Base-by-base conservation (phyloP, 2,329 filamentous ascomycete genomes). In the Ploettnerulaceae sp. region DNA sequence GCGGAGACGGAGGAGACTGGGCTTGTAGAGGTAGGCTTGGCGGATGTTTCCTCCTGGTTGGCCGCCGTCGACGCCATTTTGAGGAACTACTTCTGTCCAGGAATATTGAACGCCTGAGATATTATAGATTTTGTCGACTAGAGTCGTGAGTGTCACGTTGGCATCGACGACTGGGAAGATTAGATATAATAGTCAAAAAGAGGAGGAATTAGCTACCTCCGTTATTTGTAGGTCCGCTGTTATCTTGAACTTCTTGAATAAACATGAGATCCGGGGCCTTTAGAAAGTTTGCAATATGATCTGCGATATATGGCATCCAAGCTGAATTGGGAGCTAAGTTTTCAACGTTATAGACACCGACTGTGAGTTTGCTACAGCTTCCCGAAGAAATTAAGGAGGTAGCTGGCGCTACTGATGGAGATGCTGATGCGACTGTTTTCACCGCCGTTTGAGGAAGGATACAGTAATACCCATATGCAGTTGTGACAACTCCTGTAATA, bases 1-100 rank as follows among this genome's bases (percentile, higher is more conserved):
- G 58, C 72, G 72, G n/a, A 86, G 75, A 37, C 72, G 70, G 34
- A 88, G 61, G 3, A 77, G 63, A 14, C 73, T 69, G 0, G 81
- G 71, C 29, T 81, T 77, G 73, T 85, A 88, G 8, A 88, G 70
- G 66, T 85, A 88, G 0, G 81, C 82, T 36, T 71, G 70, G 34
- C 83, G 82, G 64, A 88, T 87, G 68, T 88, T 87, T 28, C 82
- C 82, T 11, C 84, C 83, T 1, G 81, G 78, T 51, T 77, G 67
- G 25, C 84, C 84, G 48, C 84, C 84, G 54, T 86, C 81, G 51
- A 73, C 57, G 63, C 76, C 71, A 61, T 85, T 68, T 25, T 73
- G 65, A 2, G 83, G 82, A 33, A 69, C 70, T 45, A 87, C 73
- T 52, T 80, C 74, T 21, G 73, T 68, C 58, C 75, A 86, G 31